These are phyloP conservation scores for Diaporthe sp. DNA, from an alignment of 2,329 filamentous ascomycete genomes.

Conservation along the genomic window DNA sequence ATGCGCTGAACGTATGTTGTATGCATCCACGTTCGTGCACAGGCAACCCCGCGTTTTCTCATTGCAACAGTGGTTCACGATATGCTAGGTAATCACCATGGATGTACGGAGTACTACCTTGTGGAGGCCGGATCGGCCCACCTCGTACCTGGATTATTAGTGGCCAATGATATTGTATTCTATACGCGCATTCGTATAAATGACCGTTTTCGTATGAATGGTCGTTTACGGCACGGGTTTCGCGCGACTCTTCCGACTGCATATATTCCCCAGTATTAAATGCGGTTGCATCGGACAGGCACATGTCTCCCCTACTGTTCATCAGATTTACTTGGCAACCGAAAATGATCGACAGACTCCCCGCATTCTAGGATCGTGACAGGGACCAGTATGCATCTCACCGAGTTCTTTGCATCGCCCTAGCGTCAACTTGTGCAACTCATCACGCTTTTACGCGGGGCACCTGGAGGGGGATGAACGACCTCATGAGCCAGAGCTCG, in stretches of 20 bases:
- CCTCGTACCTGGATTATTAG: background rate
- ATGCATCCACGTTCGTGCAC: background rate
- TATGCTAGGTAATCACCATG: background rate
- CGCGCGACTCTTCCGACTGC: background rate
- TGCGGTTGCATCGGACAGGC: background rate
- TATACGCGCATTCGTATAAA: conserved; percentile 8
- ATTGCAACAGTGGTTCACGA: background rate
- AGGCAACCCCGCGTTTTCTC: background rate
- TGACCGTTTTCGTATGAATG: background rate
- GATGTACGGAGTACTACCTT: background rate
- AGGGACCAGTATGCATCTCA: background rate
- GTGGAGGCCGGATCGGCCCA: background rate
- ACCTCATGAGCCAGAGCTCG: background rate
- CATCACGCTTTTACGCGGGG: background rate
- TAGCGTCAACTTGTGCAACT: background rate
- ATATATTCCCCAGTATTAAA: background rate
- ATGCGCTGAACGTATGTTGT: background rate
- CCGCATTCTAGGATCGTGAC: background rate
- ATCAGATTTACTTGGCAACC: background rate
- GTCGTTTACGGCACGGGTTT: background rate
- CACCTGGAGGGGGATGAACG: background rate
- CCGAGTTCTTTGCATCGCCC: background rate
- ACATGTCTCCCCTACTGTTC: background rate
- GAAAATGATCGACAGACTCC: background rate
- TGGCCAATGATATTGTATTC: background rate